Evolutionary conservation across 805 yeast species (phyloP), one percentile per base, ranked within the genome.

Genomic region (Wickerhamiella azymoides): DNA sequence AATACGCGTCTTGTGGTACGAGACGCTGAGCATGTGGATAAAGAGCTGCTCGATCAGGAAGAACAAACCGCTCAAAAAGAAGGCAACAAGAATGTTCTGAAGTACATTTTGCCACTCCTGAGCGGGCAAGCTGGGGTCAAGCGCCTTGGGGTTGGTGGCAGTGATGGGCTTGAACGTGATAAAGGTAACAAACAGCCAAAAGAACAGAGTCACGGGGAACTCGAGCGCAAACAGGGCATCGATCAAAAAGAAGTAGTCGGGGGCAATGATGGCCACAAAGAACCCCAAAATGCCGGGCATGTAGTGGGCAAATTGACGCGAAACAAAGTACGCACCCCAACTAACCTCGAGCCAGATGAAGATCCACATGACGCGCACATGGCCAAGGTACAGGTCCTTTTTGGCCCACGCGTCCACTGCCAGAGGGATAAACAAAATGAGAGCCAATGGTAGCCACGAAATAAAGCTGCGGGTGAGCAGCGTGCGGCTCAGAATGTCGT

Each of bases 341-440:
- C 56, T 61, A 19, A 64, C 61, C 48, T 65, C 69, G 7, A 62
- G 54, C 69, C 69, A 65, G 36, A 65, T 61, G 48, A 65, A 65
- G 24, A 65, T 48, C 67, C 67, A 65, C 57, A 59, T 52, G 18
- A 65, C 54, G 2, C 62, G 54, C 9, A 61, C 57, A 25, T 56
- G 49, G 19, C 68, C 69, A 1, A 65, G 54, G 17, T 38, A 7
- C 35, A 65, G 58, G n/a, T 49, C 47, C 11, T 16, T 36, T 36
- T 52, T 50, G 18, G 52, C 61, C 60, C 64, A 63, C 5, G 66
- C 68, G 25, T 67, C 68, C 13, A 55, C 53, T 1, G 66, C 65
- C 16, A 65, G 57, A 1, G 69, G 69, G 25, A 65, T 50, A 38
- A 65, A 64, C 44, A 65, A 43, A 10, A 65, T 51, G 9, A 57